Base-by-base conservation (phyloP, 2,329 filamentous ascomycete species). In the Colletotrichum sp. region DNA sequence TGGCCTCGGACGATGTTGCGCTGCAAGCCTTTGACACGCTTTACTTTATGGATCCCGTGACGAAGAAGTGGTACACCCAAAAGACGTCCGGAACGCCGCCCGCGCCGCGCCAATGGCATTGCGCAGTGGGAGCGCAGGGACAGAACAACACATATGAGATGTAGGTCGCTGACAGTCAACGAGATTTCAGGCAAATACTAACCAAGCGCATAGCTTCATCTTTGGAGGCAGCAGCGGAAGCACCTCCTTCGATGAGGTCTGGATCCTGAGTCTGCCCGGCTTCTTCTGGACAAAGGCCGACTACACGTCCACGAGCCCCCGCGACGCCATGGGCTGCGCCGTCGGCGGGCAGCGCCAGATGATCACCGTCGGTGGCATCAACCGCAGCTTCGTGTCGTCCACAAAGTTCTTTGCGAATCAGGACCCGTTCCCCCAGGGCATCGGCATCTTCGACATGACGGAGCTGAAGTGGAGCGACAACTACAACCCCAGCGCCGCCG, bases 221-320 rank as follows among this genome's bases (percentile, higher is more conserved):
- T 74, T 70, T 18, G 76, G 76, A 29, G 76, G 76, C 54, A 65
- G 24, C 33, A 74, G 71, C 70, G 59, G 54, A 16, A 34, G 18
- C 12, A 33, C 13, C 29, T 55, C 63, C 3, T 75, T 65, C 51
- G 72, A 70, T 33, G 73, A 76, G 61, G 47, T 77, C 16, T 63
- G 68, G 61, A 51, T 76, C 29, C 69, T 77, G 31, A 76, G 70
- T 21, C 66, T 77, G 11, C 76, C 76, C 36, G 75, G 75, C 4
- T 77, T 77, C 65, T 43, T 70, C 33, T 77, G 76, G 76, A 72
- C 18, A 6, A 69, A 75, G 73, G 65, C 69, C n/a, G 38, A 72
- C 43, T 74, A 74, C 72, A 33, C 62, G 18, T 66, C 72, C 1
- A 11, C 38, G n/a, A 66, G 62, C 34, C 72, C 72, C 6, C 72